Percentiles rank a stretch among this genome's conserved stretches.
These are phyloP conservation scores for Paspalum notatum DNA, from an alignment of 176 grass and related monocot genomes.

Conservation along the genomic window DNA sequence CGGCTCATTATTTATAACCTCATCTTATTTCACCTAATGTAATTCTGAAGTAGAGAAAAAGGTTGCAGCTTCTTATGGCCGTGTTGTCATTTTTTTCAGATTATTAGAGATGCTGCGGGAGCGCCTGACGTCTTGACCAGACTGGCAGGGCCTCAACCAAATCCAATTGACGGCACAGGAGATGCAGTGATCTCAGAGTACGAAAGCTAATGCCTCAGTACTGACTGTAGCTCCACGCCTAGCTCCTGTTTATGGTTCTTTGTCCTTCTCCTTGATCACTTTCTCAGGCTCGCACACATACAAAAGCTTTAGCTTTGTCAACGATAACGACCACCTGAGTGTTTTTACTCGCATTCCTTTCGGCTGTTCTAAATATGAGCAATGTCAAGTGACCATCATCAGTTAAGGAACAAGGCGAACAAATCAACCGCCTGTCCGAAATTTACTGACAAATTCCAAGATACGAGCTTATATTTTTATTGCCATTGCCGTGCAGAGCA, in stretches of 20 bases:
- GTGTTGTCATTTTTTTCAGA: constrained; percentile 51
- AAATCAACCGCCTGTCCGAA: not conserved
- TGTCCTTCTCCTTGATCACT: not conserved
- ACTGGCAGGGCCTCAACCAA: constrained; percentile 58
- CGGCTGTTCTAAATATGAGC: not conserved
- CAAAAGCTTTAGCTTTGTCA: not conserved
- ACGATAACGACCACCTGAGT: not conserved
- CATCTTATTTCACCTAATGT: not conserved
- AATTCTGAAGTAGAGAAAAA: not conserved
- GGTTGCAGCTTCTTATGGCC: not conserved
- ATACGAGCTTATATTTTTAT: not conserved
- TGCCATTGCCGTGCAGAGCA: not conserved
- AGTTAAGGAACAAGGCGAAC: not conserved
- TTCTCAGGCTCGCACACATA: constrained; percentile 10
- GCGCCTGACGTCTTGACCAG: constrained; percentile 92
- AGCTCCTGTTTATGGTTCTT: constrained; percentile 1
- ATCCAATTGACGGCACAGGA: constrained; percentile 26
- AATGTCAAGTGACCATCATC: not conserved
- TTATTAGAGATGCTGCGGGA: constrained; percentile 85
- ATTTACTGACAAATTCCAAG: not conserved
- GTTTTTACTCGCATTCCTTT: constrained; percentile 1
- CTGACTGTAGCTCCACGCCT: constrained; percentile 9
- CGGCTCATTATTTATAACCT: not conserved
- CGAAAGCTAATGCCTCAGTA: constrained; percentile 59
- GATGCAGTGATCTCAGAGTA: constrained; percentile 82